These are phyloP conservation scores for Fusarium caatingaense DNA, from an alignment of 2,329 filamentous ascomycete genomes.

Conservation along the genomic window DNA sequence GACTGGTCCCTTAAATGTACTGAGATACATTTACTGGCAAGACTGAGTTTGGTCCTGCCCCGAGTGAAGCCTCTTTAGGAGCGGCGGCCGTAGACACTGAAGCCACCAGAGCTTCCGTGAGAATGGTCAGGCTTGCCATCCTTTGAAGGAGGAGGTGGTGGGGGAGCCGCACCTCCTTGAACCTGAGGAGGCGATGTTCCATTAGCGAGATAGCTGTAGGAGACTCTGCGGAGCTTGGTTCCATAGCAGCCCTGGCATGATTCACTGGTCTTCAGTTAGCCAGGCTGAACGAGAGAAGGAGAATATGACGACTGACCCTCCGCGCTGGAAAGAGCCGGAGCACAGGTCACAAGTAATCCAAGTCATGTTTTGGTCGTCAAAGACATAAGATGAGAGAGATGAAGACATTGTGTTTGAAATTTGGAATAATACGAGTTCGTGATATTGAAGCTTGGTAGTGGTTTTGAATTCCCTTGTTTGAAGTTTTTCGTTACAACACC, in stretches of 20 bases:
- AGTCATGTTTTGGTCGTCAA: conserved; percentile 42
- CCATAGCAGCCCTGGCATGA: conserved; percentile 41
- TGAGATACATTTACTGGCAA: conserved; percentile 33
- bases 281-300: neutral
- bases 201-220: conserved; percentile 34
- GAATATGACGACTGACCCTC: conserved; percentile 20
- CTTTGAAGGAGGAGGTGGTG: conserved; percentile 30
- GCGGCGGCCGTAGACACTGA: conserved; percentile 22
- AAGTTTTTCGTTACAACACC: neutral
- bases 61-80: conserved; percentile 10
- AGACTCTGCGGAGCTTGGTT: conserved; percentile 41
- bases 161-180: conserved; percentile 21
- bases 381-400: conserved; percentile 30
- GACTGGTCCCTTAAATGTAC: conserved; percentile 37
- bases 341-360: conserved; percentile 45
- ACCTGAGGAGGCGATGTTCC: conserved; percentile 16
- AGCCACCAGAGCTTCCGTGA: conserved; percentile 28
- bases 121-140: conserved; percentile 24
- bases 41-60: neutral
- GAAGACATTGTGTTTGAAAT: conserved; percentile 21
- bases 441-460: neutral
- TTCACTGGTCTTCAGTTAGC: conserved; percentile 9
- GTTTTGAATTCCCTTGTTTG: neutral
- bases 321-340: conserved; percentile 40
- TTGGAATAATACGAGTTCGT: neutral